Base-by-base conservation (phyloP, 306 rosid genomes). In the Fagus crenata region DNA sequence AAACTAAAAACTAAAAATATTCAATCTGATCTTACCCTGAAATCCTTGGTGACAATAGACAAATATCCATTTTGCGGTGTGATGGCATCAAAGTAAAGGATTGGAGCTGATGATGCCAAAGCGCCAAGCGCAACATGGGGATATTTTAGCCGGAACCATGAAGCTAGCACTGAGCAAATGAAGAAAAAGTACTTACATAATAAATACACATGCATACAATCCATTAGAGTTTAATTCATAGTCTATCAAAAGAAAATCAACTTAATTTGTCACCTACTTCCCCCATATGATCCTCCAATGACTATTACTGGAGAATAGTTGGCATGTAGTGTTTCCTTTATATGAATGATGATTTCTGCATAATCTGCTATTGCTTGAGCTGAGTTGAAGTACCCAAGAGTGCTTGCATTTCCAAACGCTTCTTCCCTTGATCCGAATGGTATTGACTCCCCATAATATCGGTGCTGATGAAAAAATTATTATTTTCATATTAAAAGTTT, bases 121-220 rank as follows among this genome's bases (percentile, higher is more conserved):
- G 97, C 93, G 71, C 92, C 97, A 5, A 90, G 81, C 7, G 96
- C 82, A 2, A 92, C 8, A 43, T 92, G 96, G 2, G 97, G 96
- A 81, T 93, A 93, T 76, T 90, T 92, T 18, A 92, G 87, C 71
- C 96, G 86, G 75, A 92, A 92, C 97, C 97, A 90, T 37, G 96
- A 67, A 54, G 97, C 93, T 72, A 92, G 83, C 97, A 92, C 96
- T 92, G 81, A 77, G 80, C 17, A 78, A 35, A 55, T 33, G 2
- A 17, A 3, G 7, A 37, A 61, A 39, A 6, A 33, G 13, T 35
- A 9, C 6, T 13, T 22, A 22, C 28, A 22, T 22, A 22, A 22
- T 22, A 22, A 22, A 22, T 22, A 22, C 28, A 22, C 28, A 22
- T 22, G 28, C 28, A 22, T 22, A 22, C 28, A 22, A 22, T 22